Evolutionary conservation across 108 stramenopile genomes (phyloP).

Genomic region (Pseudonitzschia multiseries): DNA sequence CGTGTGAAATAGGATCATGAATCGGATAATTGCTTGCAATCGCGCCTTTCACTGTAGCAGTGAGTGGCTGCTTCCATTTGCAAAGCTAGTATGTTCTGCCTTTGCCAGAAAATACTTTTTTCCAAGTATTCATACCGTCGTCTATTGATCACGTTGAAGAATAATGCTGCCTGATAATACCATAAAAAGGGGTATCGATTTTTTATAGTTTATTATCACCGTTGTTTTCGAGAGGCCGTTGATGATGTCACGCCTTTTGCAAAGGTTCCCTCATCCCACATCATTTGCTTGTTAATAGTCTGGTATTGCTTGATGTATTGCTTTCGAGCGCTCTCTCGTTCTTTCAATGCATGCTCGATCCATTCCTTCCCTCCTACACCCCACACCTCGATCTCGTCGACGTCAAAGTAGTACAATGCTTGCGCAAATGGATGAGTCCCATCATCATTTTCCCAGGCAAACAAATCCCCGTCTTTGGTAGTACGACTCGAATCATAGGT

Average conservation of each 20-base stretch:
- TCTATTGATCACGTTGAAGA: too few species aligned
- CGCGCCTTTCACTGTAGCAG: too few species aligned
- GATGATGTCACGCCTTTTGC: neutral
- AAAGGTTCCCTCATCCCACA: slow-evolving; percentile 3
- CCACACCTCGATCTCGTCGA: slow-evolving; percentile 41
- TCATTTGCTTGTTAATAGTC: neutral
- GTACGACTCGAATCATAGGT: slow-evolving; percentile 14
- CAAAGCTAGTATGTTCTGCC: too few species aligned
- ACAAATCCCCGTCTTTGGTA: slow-evolving; percentile 25
- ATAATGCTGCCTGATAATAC: too few species aligned
- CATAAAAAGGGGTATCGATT: too few species aligned
- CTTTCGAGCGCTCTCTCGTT: slow-evolving; percentile 13
- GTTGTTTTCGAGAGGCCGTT: too few species aligned
- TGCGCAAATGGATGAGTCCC: slow-evolving; percentile 14
- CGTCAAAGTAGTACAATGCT: slow-evolving; percentile 43
- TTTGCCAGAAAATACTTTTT: too few species aligned
- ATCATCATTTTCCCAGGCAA: neutral
- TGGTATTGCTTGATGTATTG: neutral
- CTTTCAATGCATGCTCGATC: slow-evolving; percentile 28
- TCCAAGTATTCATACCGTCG: too few species aligned
- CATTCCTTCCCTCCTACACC: slow-evolving; percentile 37
- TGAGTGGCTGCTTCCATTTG: too few species aligned
- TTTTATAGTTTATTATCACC: too few species aligned
- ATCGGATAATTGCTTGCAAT: too few species aligned
- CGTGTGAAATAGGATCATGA: too few species aligned